phyloP scores from a whole-genome alignment of 116 monocot species.

The Zostera marina region DNA sequence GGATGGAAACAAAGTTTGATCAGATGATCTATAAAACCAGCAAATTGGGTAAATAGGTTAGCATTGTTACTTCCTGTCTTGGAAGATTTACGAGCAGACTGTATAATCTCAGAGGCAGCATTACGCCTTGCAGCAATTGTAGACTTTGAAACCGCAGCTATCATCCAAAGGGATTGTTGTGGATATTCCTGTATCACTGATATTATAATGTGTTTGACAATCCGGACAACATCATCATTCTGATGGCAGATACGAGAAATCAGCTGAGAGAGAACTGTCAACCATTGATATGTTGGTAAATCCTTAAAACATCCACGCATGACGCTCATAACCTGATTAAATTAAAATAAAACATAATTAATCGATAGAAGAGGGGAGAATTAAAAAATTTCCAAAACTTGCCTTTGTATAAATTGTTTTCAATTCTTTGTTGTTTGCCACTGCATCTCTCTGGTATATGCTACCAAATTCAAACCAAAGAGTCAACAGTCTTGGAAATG shows the following conservation, averaged over 20 bases:
- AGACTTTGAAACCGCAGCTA: constrained; percentile 98
- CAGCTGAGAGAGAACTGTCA: constrained; percentile 82
- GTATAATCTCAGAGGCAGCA: constrained; percentile 94
- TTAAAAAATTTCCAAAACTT: constrained; percentile 3
- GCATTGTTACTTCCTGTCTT: constrained; percentile 37
- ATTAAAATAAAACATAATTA: constrained; percentile 3
- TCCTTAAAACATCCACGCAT: constrained; percentile 89
- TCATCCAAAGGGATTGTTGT: constrained; percentile 97
- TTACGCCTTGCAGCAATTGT: constrained; percentile 80
- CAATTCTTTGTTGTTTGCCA: constrained; percentile 36
- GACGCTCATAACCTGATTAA: constrained; percentile 63
- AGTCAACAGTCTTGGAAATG: constrained; percentile 79
- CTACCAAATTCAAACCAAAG: constrained; percentile 99
- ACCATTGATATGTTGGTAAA: constrained; percentile 95
- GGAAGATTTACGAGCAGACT: constrained; percentile 60
- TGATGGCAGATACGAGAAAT: constrained; percentile 93
- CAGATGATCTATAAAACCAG: constrained; percentile 69
- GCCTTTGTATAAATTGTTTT: constrained; percentile 72
- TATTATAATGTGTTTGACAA: constrained; percentile 84
- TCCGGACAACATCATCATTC: constrained; percentile 68
- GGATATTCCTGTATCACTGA: constrained; percentile 83
- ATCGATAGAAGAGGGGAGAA: too few relatives aligned
- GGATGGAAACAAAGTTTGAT: constrained; percentile 88
- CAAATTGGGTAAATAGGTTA: constrained; percentile 67
- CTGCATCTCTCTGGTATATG: constrained; percentile 48